Base-by-base conservation (phyloP, 2,329 filamentous ascomycete species). In the Ceratocystis papillata region DNA sequence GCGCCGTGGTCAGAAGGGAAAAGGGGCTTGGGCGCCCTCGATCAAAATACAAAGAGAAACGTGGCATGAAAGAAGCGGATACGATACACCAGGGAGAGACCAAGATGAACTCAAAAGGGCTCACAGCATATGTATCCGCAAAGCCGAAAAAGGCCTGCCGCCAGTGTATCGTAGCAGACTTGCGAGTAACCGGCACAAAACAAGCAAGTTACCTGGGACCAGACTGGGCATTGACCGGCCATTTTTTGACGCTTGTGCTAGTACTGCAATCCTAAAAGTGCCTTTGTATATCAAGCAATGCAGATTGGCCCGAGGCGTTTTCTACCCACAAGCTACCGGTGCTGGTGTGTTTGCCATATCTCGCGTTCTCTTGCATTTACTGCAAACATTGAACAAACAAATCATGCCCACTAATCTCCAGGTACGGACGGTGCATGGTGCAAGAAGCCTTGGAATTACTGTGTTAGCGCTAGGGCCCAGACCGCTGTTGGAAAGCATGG, bases 161-260 rank as follows among this genome's bases (percentile, higher is more conserved):
- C 53, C 28, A 57, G 53, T 57, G 53, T 57, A 57, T 57, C 53
- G 53, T 57, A 57, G 28, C 53, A 57, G 25, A 57, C 53, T 33
- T 57, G 53, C 53, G 28, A 57, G 53, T 57, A 57, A 57, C 53
- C 25, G 53, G 53, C 25, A 17, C 15, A n/a, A 33, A 57, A 17
- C 28, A 57, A 57, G 53, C 25, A 57, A 57, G 5, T 57, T 33
- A 25, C 20, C 48, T 57, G 25, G 53, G 28, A n/a, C 53, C 12
- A 57, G 33, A 22, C 25, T 30, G 15, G 33, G 28, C 53, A 17
- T 33, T 30, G 28, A 17, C 10, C 25, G 53, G 53, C 28, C 15
- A 33, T 33, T 30, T 57, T 30, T 53, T 53, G 48, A 53, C 48
- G 48, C 48, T 53, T 15, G 48, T 25, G 48, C 48, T 53, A 53